Percentiles rank a stretch among this genome's conserved stretches.
These are phyloP conservation scores for Mucor irregularis DNA, from an alignment of 371 early-diverging fungal species.

Conservation along the genomic window DNA sequence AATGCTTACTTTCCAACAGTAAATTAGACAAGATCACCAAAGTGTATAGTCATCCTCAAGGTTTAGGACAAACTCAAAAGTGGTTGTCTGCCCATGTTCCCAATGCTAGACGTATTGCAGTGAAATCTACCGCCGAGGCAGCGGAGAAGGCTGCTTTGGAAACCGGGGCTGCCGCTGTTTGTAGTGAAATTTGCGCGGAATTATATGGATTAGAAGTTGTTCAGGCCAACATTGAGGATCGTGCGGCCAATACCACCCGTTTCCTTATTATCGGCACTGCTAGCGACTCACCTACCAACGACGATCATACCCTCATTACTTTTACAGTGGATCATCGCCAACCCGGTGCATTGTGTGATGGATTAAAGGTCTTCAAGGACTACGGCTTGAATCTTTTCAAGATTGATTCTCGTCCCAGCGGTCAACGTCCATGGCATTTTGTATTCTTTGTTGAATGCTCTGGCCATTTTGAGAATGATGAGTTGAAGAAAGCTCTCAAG, in stretches of 20 bases:
- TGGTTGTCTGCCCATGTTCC: conserved; percentile 76
- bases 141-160: conserved; percentile 87
- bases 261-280: conserved; percentile 85
- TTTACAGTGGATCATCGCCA: conserved; percentile 90
- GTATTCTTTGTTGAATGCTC: conserved; percentile 88
- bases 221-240: conserved; percentile 76
- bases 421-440: conserved; percentile 87
- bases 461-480: conserved; percentile 74
- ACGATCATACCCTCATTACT: conserved; percentile 80
- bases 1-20: conserved; percentile 76
- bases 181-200: conserved; percentile 78
- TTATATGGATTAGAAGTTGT: conserved; percentile 80
- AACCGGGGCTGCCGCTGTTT: conserved; percentile 81
- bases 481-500: conserved; percentile 61
- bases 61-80: conserved; percentile 81
- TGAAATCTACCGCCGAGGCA: conserved; percentile 86
- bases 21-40: conserved; percentile 65
- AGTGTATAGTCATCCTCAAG: conserved; percentile 93
- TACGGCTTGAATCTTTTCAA: conserved; percentile 83
- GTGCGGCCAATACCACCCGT: conserved; percentile 80
- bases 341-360: conserved; percentile 89
- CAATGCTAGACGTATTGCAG: conserved; percentile 71
- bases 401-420: conserved; percentile 90
- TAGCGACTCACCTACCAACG: conserved; percentile 68
- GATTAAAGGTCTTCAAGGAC: conserved; percentile 82